Percentiles rank a stretch among this genome's conserved stretches.
Evolutionary conservation across 345 rosid species (phyloP).

Genomic region (Acer campestre): DNA sequence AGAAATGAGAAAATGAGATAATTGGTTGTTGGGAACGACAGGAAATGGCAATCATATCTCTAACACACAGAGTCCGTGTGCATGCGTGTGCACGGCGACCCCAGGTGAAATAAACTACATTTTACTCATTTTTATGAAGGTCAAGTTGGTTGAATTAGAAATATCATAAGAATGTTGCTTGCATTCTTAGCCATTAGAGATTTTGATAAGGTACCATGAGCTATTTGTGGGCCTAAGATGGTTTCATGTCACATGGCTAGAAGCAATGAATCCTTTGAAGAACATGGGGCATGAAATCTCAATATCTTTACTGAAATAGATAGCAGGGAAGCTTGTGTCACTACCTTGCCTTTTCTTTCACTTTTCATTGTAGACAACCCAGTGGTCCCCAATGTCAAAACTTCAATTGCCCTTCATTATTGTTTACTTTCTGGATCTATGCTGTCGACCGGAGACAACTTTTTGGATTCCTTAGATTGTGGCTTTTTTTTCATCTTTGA

Average conservation of each 20-base stretch:
- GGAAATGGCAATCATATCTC: too few species aligned
- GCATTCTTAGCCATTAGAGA: slow-evolving; percentile 33
- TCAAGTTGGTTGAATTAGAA: slow-evolving; percentile 18
- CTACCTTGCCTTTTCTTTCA: slow-evolving; percentile 20
- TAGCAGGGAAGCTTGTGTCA: slow-evolving; percentile 34
- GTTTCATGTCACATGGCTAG: slow-evolving; percentile 41
- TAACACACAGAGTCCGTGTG: not conserved
- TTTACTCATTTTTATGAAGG: slow-evolving; percentile 2
- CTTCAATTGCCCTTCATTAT: slow-evolving; percentile 26
- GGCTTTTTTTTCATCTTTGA: slow-evolving; percentile 20
- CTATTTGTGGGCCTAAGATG: slow-evolving; percentile 46
- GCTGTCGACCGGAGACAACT: slow-evolving; percentile 25
- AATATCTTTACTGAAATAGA: slow-evolving; percentile 29
- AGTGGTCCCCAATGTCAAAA: slow-evolving; percentile 37
- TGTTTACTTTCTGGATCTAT: slow-evolving; percentile 29
- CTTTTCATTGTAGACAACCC: slow-evolving; percentile 18
- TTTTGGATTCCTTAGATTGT: slow-evolving; percentile 18
- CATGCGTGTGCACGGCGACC: not conserved
- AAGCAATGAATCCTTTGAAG: slow-evolving; percentile 43
- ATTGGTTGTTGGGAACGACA: not conserved
- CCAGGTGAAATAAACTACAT: slow-evolving; percentile 4
- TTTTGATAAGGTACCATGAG: slow-evolving; percentile 23
- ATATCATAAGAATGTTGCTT: slow-evolving; percentile 31
- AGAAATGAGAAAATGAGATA: too few species aligned
- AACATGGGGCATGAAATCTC: slow-evolving; percentile 40